Evolutionary conservation across 73 alveolate genomes (phyloP), one percentile per base, ranked within the genome.

Genomic region (Halteria grandinella): DNA sequence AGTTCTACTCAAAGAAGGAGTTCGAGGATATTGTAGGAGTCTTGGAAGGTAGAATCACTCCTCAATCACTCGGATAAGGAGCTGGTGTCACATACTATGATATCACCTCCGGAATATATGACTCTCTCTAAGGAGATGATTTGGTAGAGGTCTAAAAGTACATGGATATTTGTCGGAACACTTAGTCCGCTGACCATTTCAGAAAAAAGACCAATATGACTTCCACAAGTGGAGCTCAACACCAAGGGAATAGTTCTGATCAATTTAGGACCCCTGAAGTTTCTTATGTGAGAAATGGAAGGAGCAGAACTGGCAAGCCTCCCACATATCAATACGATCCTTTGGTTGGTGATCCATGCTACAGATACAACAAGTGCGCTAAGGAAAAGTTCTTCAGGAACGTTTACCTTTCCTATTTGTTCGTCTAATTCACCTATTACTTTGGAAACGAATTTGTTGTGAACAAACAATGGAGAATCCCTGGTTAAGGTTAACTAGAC

Each of bases 271-370:
- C 27, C 11, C 31, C 7, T 8, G 20, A 48, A 20, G 11, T 25
- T 18, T 21, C 10, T 54, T 8, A 54, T 54, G 17, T 50, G 55
- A 34, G 21, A 21, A 57, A 57, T 3, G 20, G 53, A 7, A 7
- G 55, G 18, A n/a, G 8, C 21, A 27, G 8, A 4, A 2, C 29
- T 17, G 18, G 75, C 27, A 7, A 23, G 36, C 34, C 6, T 10
- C 21, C 31, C 41, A 7, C 14, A 57, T 21, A 25, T 17, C 29
- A 48, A 17, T 57, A 57, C 18, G 75, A 57, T 3, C 50, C 50
- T n/a, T 32, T 57, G 10, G 21, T 57, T 8, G 75, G 75, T 2
- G 75, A 57, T 32, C 75, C 75, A 8, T 57, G 75, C 75, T 57
- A 57, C 21, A 20, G 75, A n/a, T 57, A 57, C 18, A 57, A 57